These are phyloP conservation scores for Tolypocladium ophioglossoides DNA, from an alignment of 2,329 filamentous ascomycete species.

Conservation along the genomic window DNA sequence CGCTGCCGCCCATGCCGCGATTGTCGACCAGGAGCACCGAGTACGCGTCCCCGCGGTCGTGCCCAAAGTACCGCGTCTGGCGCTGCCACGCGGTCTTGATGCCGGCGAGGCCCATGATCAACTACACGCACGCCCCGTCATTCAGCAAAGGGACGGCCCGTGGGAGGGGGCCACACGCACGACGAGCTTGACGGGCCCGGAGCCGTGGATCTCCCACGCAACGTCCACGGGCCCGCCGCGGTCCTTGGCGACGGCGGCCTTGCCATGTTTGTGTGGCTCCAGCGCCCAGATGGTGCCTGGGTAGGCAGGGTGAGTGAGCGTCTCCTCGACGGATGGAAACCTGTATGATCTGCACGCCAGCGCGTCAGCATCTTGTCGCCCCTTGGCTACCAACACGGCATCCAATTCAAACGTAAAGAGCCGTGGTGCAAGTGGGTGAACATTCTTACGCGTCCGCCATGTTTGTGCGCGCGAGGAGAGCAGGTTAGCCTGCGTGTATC, in stretches of 20 bases:
- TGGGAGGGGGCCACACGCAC: constrained; percentile 38
- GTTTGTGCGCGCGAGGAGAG: background rate
- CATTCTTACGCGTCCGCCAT: background rate
- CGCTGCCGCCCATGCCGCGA: constrained; percentile 70
- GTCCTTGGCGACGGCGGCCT: constrained; percentile 51
- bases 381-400: background rate
- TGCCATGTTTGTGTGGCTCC: constrained; percentile 51
- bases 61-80: constrained; percentile 73
- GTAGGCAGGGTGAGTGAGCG: constrained; percentile 56
- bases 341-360: constrained; percentile 4
- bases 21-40: constrained; percentile 74
- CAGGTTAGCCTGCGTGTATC: background rate
- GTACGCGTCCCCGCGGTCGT: constrained; percentile 56
- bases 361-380: background rate
- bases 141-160: background rate
- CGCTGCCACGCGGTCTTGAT: constrained; percentile 65
- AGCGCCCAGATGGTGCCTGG: constrained; percentile 58
- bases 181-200: constrained; percentile 59
- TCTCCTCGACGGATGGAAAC: constrained; percentile 42
- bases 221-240: constrained; percentile 69
- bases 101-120: constrained; percentile 72
- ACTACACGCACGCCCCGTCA: constrained; percentile 31
- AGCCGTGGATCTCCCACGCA: constrained; percentile 70
- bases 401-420: background rate
- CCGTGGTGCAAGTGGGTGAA: background rate